Evolutionary conservation across 495 filamentous ascomycete species (phyloP), one percentile per base, ranked within the genome.

Genomic region (Penicilliopsis zonata): DNA sequence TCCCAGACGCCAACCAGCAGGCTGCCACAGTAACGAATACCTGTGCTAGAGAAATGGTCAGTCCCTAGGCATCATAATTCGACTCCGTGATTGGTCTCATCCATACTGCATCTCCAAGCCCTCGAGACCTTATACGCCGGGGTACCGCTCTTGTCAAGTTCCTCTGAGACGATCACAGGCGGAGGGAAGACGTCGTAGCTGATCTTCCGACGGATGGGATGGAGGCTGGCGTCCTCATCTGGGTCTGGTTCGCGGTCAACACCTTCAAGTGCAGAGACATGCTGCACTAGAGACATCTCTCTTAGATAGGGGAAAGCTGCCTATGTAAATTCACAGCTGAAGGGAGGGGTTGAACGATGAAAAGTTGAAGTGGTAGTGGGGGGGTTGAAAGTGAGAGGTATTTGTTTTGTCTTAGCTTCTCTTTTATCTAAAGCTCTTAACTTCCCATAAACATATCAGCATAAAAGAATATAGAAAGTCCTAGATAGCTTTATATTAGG

Each of bases 1-100:
- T 64, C 1, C 79, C 79, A 3, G 79, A 70, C 4, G 74, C 71
- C 31, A 76, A 57, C 41, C 78, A 73, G 46, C 76, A 80, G 36
- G 73, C 72, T 9, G 78, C 41, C 4, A 76, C 61, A 1, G 74
- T 75, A 26, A 66, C 50, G 12, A 51, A 41, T 1, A 82, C 73
- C 53, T 80, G 77, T 17, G 60, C 71, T 77, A 27, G 4, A 18
- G 4, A 5, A n/a, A 30, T 30, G 26, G 4, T 28, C 7, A 38
- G 29, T 29, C 21, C 21, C n/a, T 9, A 27, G 25, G 15, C 8
- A 4, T 29, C 25, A 31, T 25, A 9, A 36, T 52, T 46, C 41
- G 6, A 23, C 21, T 6, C 6, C 25, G n/a, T 5, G n/a, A 27
- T 9, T 16, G 23, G 25, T 10, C n/a, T n/a, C n/a, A 1, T 2